Evolutionary conservation across 768 basidiomycete species (phyloP).

Genomic region (Pleurotus salmoneostramineus): DNA sequence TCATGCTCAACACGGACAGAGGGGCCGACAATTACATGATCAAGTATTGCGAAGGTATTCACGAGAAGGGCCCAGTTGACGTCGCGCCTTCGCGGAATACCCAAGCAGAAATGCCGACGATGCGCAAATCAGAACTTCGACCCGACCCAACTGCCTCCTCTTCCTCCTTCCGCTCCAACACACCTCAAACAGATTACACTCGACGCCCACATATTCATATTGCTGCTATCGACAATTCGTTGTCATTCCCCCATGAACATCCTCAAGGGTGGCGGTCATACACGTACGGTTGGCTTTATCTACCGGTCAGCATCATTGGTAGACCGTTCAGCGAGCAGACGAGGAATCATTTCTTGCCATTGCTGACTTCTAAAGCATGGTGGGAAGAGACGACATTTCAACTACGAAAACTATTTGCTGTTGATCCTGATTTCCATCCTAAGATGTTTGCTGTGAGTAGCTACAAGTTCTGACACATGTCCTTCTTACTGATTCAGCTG

Average conservation of each 20-base stretch:
- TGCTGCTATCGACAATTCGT: constrained; percentile 90
- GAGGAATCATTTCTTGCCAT: constrained; percentile 74
- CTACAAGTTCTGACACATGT: not conserved
- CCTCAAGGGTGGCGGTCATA: constrained; percentile 76
- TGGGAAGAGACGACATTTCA: constrained; percentile 87
- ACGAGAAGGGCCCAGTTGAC: constrained; percentile 74
- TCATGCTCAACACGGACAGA: constrained; percentile 92
- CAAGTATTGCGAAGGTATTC: constrained; percentile 80
- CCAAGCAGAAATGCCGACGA: constrained; percentile 64
- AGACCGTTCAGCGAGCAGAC: constrained; percentile 83
- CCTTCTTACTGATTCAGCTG: too few relatives aligned
- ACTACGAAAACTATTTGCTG: constrained; percentile 69
- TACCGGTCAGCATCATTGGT: constrained; percentile 83
- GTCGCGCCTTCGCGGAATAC: constrained; percentile 72
- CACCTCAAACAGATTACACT: constrained; percentile 41
- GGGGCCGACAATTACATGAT: constrained; percentile 92
- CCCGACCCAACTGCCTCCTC: constrained; percentile 33
- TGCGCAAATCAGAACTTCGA: constrained; percentile 46
- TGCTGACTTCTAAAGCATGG: constrained; percentile 82
- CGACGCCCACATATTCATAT: constrained; percentile 82
- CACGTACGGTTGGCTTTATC: constrained; percentile 86
- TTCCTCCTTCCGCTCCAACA: constrained; percentile 29
- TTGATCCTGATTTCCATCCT: constrained; percentile 85
- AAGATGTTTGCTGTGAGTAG: constrained; percentile 78
- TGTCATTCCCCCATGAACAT: constrained; percentile 90